phyloP scores from a whole-genome alignment of 2,329 filamentous ascomycete genomes.

The Penicillium capsulatum region DNA sequence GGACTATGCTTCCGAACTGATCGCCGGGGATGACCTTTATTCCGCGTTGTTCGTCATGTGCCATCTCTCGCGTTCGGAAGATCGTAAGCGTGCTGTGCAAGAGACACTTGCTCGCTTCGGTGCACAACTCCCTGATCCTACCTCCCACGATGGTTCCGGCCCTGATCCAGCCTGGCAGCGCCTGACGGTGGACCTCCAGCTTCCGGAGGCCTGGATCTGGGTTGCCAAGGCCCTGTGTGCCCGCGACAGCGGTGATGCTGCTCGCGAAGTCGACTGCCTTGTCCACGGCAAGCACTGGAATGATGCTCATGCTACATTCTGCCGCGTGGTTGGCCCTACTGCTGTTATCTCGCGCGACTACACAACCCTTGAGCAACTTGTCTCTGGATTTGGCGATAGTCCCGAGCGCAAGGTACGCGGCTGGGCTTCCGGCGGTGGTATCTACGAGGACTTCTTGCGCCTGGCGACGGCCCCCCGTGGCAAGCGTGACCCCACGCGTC shows the following conservation, averaged over 20 bases:
- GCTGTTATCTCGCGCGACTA: slow-evolving; percentile 82
- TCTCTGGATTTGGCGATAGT: slow-evolving; percentile 64
- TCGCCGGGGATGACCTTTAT: slow-evolving; percentile 60
- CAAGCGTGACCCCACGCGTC: slow-evolving; percentile 40
- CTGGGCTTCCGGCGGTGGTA: slow-evolving; percentile 74
- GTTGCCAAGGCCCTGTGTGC: slow-evolving; percentile 80
- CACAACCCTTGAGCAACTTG: slow-evolving; percentile 61
- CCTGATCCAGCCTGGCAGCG: slow-evolving; percentile 51
- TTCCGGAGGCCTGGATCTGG: slow-evolving; percentile 79
- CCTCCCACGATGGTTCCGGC: slow-evolving; percentile 44
- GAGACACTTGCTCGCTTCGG: slow-evolving; percentile 72
- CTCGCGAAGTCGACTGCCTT: slow-evolving; percentile 71
- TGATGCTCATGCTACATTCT: slow-evolving; percentile 80
- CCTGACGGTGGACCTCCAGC: slow-evolving; percentile 61
- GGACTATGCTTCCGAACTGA: slow-evolving; percentile 54
- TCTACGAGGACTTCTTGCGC: slow-evolving; percentile 65
- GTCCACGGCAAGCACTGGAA: slow-evolving; percentile 70
- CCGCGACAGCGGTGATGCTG: slow-evolving; percentile 65
- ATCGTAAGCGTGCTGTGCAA: slow-evolving; percentile 64
- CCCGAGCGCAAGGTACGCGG: slow-evolving; percentile 60
- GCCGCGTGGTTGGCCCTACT: slow-evolving; percentile 72
- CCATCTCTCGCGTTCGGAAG: slow-evolving; percentile 62
- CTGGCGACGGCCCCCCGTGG: slow-evolving; percentile 42
- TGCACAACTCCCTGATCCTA: slow-evolving; percentile 56
- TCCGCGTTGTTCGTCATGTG: slow-evolving; percentile 72